These are phyloP conservation scores for Nannizzia gypsea DNA, from an alignment of 2,329 filamentous ascomycete genomes.

Conservation along the genomic window DNA sequence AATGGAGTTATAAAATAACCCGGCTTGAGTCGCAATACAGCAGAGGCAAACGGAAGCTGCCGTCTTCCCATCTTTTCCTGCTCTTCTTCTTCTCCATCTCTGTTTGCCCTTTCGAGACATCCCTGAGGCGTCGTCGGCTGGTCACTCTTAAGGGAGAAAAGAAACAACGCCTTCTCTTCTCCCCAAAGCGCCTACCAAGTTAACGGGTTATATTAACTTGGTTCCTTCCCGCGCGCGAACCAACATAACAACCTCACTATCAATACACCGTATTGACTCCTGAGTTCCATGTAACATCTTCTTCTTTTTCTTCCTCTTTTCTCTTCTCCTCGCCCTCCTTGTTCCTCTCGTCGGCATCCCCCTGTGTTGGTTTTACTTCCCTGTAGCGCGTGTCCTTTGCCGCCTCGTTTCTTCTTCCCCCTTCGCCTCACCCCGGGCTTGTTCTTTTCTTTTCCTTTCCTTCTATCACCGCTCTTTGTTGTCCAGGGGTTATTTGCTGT, in stretches of 20 bases:
- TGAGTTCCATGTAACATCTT: not conserved
- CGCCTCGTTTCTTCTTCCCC: not conserved
- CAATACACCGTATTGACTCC: not conserved
- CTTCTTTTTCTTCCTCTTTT: not conserved
- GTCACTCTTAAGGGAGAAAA: not conserved
- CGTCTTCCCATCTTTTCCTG: not conserved
- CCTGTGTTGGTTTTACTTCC: no score
- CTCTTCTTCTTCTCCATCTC: not conserved
- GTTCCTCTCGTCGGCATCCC: not conserved
- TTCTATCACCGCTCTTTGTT: constrained; percentile 3
- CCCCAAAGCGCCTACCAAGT: not conserved
- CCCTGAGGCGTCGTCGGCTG: not conserved
- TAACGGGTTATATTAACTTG: constrained; percentile 1
- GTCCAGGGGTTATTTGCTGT: not conserved
- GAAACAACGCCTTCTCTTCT: not conserved
- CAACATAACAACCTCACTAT: not conserved
- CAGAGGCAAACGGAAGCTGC: not conserved
- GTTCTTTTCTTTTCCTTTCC: no score
- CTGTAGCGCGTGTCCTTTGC: not conserved
- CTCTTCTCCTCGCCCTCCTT: not conserved
- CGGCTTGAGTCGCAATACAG: not conserved
- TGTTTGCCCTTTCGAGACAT: not conserved
- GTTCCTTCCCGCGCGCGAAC: constrained; percentile 1
- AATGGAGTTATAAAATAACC: not conserved
- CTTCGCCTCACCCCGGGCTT: not conserved